phyloP scores from a whole-genome alignment of 2,329 filamentous ascomycete genomes.

The Paracorniculantispora psalliotae region DNA sequence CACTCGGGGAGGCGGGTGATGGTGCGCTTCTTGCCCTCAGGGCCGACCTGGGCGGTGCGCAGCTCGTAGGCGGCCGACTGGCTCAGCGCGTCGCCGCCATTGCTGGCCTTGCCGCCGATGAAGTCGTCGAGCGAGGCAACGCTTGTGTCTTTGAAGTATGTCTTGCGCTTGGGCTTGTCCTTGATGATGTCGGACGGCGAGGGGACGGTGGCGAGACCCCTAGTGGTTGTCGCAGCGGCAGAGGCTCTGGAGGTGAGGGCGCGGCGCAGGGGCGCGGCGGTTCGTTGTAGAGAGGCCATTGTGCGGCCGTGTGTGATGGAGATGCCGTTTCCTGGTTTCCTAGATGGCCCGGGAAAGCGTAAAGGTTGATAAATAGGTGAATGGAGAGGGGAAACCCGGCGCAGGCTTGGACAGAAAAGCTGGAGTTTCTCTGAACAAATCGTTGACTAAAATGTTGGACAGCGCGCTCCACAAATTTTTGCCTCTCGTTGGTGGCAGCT shows the following conservation, averaged over 20 bases:
- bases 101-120: conserved; percentile 32
- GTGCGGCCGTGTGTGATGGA: conserved; percentile 2
- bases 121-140: conserved; percentile 57
- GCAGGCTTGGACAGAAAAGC: neutral
- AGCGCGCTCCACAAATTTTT: conserved; percentile 9
- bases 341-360: neutral
- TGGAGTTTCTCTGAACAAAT: conserved; percentile 10
- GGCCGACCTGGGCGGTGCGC: conserved; percentile 59
- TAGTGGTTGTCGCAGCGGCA: conserved; percentile 18
- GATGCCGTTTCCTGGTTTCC: neutral
- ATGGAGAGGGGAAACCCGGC: neutral
- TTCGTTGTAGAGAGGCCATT: conserved; percentile 39
- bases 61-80: conserved; percentile 54
- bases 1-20: conserved; percentile 79
- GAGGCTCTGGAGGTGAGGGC: conserved; percentile 27
- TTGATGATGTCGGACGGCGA: conserved; percentile 24
- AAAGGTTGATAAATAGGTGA: neutral
- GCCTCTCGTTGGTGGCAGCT: neutral
- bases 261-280: conserved; percentile 38
- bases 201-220: conserved; percentile 45
- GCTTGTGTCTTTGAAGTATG: conserved; percentile 56
- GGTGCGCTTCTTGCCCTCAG: conserved; percentile 56
- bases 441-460: conserved; percentile 15
- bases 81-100: conserved; percentile 32
- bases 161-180: conserved; percentile 30